Conservation (phyloP, 2,329 filamentous ascomycete genomes). For the Domatiomyces catenatus region DNA sequence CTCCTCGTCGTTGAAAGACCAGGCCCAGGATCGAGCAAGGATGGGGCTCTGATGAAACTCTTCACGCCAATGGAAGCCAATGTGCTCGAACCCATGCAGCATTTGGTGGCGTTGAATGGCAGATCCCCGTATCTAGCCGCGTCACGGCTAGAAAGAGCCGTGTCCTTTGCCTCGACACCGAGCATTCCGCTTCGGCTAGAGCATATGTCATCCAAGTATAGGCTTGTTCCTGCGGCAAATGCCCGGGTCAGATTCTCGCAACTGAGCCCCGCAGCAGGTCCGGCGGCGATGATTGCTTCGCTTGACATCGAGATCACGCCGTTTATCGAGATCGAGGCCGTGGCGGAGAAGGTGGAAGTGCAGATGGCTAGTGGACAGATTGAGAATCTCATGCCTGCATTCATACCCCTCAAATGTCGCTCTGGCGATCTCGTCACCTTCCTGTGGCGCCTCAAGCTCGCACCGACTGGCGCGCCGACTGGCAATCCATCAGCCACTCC, state of each 20-base stretch:
- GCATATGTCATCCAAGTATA: constrained; percentile 38
- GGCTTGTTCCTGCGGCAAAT: constrained; percentile 40
- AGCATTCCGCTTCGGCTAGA: constrained; percentile 38
- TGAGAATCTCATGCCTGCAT: constrained; percentile 26
- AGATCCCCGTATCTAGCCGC: constrained; percentile 41
- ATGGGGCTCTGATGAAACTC: constrained; percentile 35
- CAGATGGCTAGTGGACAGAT: constrained; percentile 33
- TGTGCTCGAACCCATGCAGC: constrained; percentile 40
- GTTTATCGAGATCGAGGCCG: constrained; percentile 35
- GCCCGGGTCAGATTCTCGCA: constrained; percentile 41
- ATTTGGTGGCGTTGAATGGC: constrained; percentile 32
- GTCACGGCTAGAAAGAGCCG: constrained; percentile 40
- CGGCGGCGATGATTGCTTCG: constrained; percentile 36
- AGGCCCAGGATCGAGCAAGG: constrained; percentile 29
- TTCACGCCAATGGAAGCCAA: constrained; percentile 42
- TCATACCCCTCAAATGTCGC: constrained; percentile 29
- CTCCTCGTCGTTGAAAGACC: not conserved
- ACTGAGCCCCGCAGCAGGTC: constrained; percentile 27
- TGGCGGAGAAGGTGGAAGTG: constrained; percentile 34
- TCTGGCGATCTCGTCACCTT: constrained; percentile 43
- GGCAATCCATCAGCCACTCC: constrained; percentile 8
- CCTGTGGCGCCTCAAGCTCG: constrained; percentile 37
- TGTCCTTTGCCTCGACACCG: constrained; percentile 35
- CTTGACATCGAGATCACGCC: constrained; percentile 42
- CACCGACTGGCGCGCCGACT: constrained; percentile 20